phyloP scores from a whole-genome alignment of 805 yeast genomes.

The Hanseniaspora nectarophila region DNA sequence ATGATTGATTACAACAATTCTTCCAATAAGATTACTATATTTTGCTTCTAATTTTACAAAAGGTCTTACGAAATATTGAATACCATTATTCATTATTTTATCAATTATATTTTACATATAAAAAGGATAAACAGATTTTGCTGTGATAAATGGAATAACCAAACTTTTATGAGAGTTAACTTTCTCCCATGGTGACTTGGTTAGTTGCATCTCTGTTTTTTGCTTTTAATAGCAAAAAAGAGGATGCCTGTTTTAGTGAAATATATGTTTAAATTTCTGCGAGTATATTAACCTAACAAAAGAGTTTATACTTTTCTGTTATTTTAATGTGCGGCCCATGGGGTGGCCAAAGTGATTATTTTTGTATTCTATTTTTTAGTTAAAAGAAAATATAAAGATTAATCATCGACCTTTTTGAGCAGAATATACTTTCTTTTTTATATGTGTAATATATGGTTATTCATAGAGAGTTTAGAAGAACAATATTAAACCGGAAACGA shows the following conservation, averaged over 20 bases:
- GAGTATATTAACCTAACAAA: conserved; percentile 14
- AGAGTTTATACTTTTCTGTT: too few species aligned
- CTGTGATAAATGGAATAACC: conserved; percentile 10
- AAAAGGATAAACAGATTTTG: conserved; percentile 12
- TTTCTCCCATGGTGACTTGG: conserved; percentile 8
- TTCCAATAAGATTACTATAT: conserved; percentile 1
- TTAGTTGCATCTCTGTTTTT: conserved; percentile 1
- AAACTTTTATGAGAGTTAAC: conserved; percentile 10
- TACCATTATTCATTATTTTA: neutral
- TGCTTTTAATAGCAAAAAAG: neutral
- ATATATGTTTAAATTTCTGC: conserved; percentile 10
- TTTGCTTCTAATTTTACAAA: conserved; percentile 3
- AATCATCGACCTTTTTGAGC: conserved; percentile 12
- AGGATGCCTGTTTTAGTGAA: conserved; percentile 3
- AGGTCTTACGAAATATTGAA: neutral
- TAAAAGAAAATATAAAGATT: neutral
- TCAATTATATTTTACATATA: conserved; percentile 9
- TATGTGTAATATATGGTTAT: conserved; percentile 15
- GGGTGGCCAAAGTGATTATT: neutral
- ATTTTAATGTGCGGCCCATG: conserved; percentile 12
- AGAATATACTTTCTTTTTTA: conserved; percentile 15
- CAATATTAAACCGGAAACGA: neutral
- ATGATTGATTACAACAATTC: neutral
- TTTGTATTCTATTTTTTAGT: neutral
- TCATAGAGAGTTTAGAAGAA: conserved; percentile 8